Evolutionary conservation across 2,329 filamentous ascomycete species (phyloP).

Genomic region (Fusarium udum): DNA sequence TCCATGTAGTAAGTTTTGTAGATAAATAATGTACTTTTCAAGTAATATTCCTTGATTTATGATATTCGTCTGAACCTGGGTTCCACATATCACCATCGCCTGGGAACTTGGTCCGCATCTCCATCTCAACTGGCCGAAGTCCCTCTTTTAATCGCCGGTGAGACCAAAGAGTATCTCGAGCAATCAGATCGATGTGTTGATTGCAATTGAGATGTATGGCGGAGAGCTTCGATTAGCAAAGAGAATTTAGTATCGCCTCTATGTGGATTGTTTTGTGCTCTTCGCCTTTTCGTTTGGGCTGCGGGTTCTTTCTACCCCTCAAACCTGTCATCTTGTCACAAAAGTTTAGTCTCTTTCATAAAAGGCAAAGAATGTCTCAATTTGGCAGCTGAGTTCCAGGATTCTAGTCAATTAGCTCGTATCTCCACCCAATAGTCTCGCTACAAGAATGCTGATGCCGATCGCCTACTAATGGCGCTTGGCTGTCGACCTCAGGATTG

Average conservation of each 20-base stretch:
- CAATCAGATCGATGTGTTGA: no score
- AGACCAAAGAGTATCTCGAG: no score
- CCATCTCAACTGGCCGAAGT: no score
- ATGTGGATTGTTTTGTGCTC: no score
- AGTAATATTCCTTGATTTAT: accelerated
- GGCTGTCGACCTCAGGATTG: accelerated
- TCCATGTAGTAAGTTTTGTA: not conserved
- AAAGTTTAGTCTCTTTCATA: not conserved
- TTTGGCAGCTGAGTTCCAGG: not conserved
- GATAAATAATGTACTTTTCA: accelerated
- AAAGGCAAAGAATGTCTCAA: not conserved
- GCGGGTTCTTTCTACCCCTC: not conserved
- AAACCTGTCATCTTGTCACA: accelerated
- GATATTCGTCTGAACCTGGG: no score
- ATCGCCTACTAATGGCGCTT: not conserved
- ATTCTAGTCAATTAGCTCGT: accelerated
- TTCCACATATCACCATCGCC: accelerated
- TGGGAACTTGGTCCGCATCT: not conserved
- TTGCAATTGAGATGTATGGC: no score
- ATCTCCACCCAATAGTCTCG: not conserved
- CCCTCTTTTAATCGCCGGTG: no score
- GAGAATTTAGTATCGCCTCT: no score
- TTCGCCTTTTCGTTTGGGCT: not conserved
- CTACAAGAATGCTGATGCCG: accelerated
- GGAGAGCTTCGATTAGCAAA: no score